Base-by-base conservation (phyloP, 31 red algal genomes). In the Endocladia muricata region DNA sequence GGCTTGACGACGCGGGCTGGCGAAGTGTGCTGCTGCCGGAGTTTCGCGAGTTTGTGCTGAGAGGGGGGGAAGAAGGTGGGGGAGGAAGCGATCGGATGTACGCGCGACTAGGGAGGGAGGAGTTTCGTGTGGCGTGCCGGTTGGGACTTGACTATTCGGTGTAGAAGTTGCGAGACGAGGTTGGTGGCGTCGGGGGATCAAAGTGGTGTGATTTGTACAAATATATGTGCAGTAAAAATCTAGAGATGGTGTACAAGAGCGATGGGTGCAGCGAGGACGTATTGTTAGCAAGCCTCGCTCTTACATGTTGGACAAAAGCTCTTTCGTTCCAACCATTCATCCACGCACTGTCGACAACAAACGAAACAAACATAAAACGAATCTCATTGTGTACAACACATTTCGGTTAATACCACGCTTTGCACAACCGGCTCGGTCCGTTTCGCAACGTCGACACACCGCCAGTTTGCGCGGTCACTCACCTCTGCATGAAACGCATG, bases 401-500 rank as follows among this genome's bases (percentile, higher is more conserved):
- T n/a, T n/a, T n/a, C n/a, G n/a, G n/a, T n/a, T n/a, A n/a, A n/a
- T n/a, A n/a, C n/a, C n/a, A n/a, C n/a, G n/a, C n/a, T n/a, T n/a
- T n/a, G n/a, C n/a, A n/a, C n/a, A n/a, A n/a, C n/a, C n/a, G n/a
- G n/a, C n/a, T n/a, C n/a, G n/a, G n/a, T n/a, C n/a, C n/a, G n/a
- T n/a, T n/a, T n/a, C n/a, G n/a, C n/a, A n/a, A n/a, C n/a, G n/a
- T n/a, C 44, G 44, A 49, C 44, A 13, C 44, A 19, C 11, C 44
- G 44, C 8, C 44, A 19, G 19, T 19, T 8, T 13, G 19, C 8
- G 19, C 44, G 36, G 34, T 7, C 4, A 72, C 68, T 37, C 51
- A 82, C 34, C 74, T 87, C 83, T 41, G 83, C 64, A 26, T 87
- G 83, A 63, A 87, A 87, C 3, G 73, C 73, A 54, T 87, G 83